A percentile compares a stretch with the other conserved stretches of the same genome.
These are phyloP conservation scores for Penicillium sp. DNA, from an alignment of 2,329 filamentous ascomycete genomes.

Conservation along the genomic window DNA sequence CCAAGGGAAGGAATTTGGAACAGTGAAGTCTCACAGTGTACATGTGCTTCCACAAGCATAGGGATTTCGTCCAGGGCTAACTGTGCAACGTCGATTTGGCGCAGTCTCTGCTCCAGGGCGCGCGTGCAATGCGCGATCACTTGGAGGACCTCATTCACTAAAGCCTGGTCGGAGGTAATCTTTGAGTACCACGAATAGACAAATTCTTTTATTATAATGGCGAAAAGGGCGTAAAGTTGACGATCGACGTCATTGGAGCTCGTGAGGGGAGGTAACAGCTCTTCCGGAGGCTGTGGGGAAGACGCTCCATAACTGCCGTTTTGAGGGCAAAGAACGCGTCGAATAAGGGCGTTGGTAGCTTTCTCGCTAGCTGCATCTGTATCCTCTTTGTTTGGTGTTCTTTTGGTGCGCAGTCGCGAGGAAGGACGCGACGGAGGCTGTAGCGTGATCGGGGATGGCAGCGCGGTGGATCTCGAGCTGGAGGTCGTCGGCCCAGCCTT, in stretches of 20 bases:
- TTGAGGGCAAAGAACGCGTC: constrained; percentile 79
- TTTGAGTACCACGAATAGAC: constrained; percentile 91
- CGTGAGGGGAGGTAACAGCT: constrained; percentile 84
- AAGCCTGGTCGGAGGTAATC: constrained; percentile 86
- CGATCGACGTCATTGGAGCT: constrained; percentile 93
- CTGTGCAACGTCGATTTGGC: constrained; percentile 79
- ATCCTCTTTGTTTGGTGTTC: constrained; percentile 40
- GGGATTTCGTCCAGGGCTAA: constrained; percentile 87
- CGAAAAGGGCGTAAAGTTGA: constrained; percentile 88
- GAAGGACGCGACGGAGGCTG: constrained; percentile 31
- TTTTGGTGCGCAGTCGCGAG: constrained; percentile 32
- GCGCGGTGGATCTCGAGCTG: constrained; percentile 37
- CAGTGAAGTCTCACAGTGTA: constrained; percentile 63
- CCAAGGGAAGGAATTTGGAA: constrained; percentile 3
- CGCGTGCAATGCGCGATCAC: constrained; percentile 91
- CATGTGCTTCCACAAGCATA: constrained; percentile 75
- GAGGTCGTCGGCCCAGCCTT: constrained; percentile 40
- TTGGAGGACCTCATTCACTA: constrained; percentile 84
- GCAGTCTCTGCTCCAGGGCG: constrained; percentile 80
- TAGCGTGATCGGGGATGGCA: constrained; percentile 27
- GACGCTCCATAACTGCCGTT: constrained; percentile 46
- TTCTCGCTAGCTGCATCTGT: constrained; percentile 67
- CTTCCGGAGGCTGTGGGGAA: constrained; percentile 70
- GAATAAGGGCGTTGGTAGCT: constrained; percentile 78
- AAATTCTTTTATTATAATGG: constrained; percentile 86